Base-by-base conservation (phyloP, 1,284 basidiomycete species). In the Apiotrichum mycotoxinovorans region DNA sequence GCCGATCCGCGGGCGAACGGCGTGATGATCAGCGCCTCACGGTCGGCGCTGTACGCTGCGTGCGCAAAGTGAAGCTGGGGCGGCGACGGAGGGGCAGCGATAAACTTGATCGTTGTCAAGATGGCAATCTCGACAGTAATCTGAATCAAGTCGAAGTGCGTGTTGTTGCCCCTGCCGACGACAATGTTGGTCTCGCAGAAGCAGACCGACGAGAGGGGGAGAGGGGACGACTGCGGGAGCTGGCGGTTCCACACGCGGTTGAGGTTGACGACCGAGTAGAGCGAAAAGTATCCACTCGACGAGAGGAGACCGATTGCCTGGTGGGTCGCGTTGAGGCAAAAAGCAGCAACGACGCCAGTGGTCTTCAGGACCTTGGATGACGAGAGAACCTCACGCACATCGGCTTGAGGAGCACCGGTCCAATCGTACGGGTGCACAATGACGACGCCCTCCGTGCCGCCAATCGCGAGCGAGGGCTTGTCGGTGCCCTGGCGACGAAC, bases 161-260 rank as follows among this genome's bases (percentile, higher is more conserved):
- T 69, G 54, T 75, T 65, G 54, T 68, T 65, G 2, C 48, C 62
- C 25, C 68, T 52, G 10, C 73, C 73, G 26, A 75, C 64, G 18
- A 74, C 61, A 33, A 75, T 56, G 49, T 70, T 68, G n/a, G 68
- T 56, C 52, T 75, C 73, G 58, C 63, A 65, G 61, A 75, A 74
- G 17, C 62, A 58, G 15, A 69, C 64, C 0, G 71, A 73, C 17
- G 65, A 63, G 9, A 51, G 58, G 0, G 67, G 65, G 17, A 53
- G 34, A 1, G 56, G 25, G 14, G 59, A 52, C 23, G 62, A 52
- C 3, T 66, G 52, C 3, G 70, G 70, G n/a, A 75, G 58, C 50
- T 62, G 61, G n/a, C 68, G 63, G 50, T 72, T 58, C 72, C 72
- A 74, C 3, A 74, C 72, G 35, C 68, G 56, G 58, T 64, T 64